Evolutionary conservation across 257 asterid species (phyloP).

Genomic region (Solanum tarijense): DNA sequence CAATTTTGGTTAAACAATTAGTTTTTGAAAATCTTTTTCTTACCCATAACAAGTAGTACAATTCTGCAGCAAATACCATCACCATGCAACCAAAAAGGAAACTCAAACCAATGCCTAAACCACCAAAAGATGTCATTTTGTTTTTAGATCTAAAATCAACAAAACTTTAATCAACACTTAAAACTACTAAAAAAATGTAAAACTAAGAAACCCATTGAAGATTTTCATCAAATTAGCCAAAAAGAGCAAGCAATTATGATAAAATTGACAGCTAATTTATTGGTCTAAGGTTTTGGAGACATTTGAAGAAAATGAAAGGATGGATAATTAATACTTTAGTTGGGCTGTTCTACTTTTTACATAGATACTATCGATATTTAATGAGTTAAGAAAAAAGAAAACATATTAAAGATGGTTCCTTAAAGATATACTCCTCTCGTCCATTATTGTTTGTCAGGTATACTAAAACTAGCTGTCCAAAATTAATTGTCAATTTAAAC

Average conservation of each 20-base stretch:
- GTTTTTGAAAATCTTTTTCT: constrained; percentile 24
- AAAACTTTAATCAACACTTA: not conserved
- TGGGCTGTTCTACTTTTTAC: not conserved
- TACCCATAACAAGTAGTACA: constrained; percentile 63
- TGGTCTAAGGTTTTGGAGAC: not conserved
- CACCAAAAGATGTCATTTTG: constrained; percentile 44
- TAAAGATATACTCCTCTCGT: not conserved
- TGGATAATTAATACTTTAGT: not conserved
- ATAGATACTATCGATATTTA: not conserved
- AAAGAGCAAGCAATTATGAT: not conserved
- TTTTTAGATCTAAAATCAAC: not conserved
- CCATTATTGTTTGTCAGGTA: too few relatives aligned
- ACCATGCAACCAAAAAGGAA: constrained; percentile 57
- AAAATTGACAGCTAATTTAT: not conserved
- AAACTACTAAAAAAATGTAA: not conserved
- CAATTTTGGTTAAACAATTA: constrained; percentile 5
- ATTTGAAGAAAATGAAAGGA: not conserved
- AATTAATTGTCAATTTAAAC: too few relatives aligned
- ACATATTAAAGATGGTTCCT: not conserved
- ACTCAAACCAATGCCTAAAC: constrained; percentile 49
- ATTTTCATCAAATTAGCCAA: not conserved
- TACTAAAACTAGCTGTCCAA: too few relatives aligned
- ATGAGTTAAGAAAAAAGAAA: not conserved
- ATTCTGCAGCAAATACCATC: constrained; percentile 44
- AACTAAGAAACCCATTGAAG: not conserved